These are phyloP conservation scores for Macrolepiota albuminosa DNA, from an alignment of 768 basidiomycete genomes.

Conservation along the genomic window DNA sequence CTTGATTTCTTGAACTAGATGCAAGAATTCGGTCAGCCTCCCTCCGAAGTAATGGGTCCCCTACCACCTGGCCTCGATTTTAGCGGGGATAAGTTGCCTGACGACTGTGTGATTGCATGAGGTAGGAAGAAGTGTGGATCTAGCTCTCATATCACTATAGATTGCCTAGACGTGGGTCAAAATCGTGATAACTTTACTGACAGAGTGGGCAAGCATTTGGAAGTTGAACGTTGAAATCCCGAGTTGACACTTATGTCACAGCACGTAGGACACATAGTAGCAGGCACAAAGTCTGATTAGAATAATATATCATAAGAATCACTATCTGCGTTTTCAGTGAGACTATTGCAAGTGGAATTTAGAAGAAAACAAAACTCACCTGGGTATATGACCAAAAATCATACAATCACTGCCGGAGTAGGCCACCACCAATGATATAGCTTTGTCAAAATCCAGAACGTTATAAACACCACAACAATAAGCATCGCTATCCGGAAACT, in stretches of 20 bases:
- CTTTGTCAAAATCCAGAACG: conserved; percentile 53
- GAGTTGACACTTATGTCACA: not conserved
- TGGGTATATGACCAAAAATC: conserved; percentile 7
- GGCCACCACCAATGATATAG: conserved; percentile 45
- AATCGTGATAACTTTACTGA: too few species aligned
- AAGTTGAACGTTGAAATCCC: not conserved
- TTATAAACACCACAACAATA: conserved; percentile 49
- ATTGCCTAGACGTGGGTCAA: too few species aligned
- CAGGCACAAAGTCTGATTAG: not conserved
- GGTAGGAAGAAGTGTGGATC: not conserved
- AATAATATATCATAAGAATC: not conserved
- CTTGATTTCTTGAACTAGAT: conserved; percentile 57
- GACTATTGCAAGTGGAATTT: not conserved
- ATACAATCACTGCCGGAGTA: conserved; percentile 5
- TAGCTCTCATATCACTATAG: not conserved
- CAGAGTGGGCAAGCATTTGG: too few species aligned
- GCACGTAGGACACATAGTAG: not conserved
- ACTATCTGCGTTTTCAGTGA: not conserved
- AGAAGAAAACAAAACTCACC: not conserved
- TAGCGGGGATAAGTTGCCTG: conserved; percentile 25
- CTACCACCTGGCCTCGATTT: conserved; percentile 66
- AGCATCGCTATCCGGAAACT: conserved; percentile 65
- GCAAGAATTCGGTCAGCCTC: conserved; percentile 61
- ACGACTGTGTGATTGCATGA: conserved; percentile 5
- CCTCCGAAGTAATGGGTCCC: conserved; percentile 78